A percentile compares a stretch with the other conserved stretches of the same genome.
These are phyloP conservation scores for Bolboschoenus planiculmis DNA, from an alignment of 176 grass and related monocot genomes.

Conservation along the genomic window DNA sequence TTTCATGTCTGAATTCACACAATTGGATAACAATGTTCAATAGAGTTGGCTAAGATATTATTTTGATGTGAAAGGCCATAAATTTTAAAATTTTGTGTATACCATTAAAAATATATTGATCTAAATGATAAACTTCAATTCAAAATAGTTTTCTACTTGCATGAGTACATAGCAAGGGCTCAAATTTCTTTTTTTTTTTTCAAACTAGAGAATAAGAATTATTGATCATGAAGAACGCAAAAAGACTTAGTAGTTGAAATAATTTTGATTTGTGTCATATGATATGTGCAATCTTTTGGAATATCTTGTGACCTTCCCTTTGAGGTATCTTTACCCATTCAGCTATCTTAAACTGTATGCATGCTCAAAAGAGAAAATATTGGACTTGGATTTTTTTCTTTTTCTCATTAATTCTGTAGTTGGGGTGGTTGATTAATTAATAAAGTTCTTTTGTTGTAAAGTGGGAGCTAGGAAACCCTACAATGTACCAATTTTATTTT, in stretches of 20 bases:
- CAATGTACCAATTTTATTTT: background rate
- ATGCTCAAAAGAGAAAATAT: background rate
- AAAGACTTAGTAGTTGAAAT: background rate
- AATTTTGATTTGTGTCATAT: background rate
- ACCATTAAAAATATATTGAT: too few relatives aligned
- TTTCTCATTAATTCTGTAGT: slow-evolving; percentile 8
- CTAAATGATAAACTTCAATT: background rate
- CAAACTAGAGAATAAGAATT: background rate
- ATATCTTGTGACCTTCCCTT: background rate
- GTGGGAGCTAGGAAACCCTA: background rate
- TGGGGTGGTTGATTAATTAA: slow-evolving; percentile 12
- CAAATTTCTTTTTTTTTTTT: too few relatives aligned
- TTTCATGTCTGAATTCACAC: background rate
- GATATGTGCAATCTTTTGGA: background rate
- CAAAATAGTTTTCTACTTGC: background rate
- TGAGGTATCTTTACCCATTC: background rate
- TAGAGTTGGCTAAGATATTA: background rate
- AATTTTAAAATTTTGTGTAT: background rate
- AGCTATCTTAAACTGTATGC: background rate
- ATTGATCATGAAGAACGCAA: background rate
- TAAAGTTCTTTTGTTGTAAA: background rate
- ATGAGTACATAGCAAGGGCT: background rate
- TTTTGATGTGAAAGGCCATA: too few relatives aligned
- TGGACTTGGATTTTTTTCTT: background rate
- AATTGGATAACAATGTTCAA: background rate